phyloP scores from a whole-genome alignment of 176 grass and related monocot genomes.

The Tuctoria greenei region DNA sequence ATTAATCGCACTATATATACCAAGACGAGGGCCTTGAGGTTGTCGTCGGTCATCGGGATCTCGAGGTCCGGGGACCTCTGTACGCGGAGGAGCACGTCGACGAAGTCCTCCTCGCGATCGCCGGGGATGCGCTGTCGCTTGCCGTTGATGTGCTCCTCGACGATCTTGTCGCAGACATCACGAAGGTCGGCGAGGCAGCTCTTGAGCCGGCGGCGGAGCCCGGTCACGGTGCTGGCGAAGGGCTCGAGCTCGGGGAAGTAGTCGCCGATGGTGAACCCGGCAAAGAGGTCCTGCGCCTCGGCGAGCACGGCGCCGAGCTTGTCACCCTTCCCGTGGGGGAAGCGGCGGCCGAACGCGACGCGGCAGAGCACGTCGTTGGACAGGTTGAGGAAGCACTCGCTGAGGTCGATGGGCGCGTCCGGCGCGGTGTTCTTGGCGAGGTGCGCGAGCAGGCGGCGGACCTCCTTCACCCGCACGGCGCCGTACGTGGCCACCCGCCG shows the following conservation, averaged over 20 bases:
- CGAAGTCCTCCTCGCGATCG: slow-evolving; percentile 4
- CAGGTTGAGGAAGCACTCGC: slow-evolving; percentile 31
- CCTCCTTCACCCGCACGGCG: slow-evolving; percentile 25
- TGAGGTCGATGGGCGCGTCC: slow-evolving; percentile 1
- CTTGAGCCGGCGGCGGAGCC: slow-evolving; percentile 34
- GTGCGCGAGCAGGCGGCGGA: slow-evolving; percentile 37
- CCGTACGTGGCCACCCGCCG: slow-evolving; percentile 44
- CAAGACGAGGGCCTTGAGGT: slow-evolving; percentile 42
- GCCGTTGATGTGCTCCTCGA: slow-evolving; percentile 9
- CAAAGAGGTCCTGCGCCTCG: slow-evolving; percentile 31
- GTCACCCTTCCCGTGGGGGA: background rate
- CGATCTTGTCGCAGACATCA: slow-evolving; percentile 11
- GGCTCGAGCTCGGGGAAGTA: slow-evolving; percentile 38
- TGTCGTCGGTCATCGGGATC: slow-evolving; percentile 43
- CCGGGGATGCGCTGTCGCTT: slow-evolving; percentile 6
- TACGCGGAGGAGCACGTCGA: slow-evolving; percentile 44
- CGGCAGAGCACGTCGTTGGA: slow-evolving; percentile 46
- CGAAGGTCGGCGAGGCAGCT: slow-evolving; percentile 17
- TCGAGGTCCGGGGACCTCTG: slow-evolving; percentile 46
- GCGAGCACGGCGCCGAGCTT: slow-evolving; percentile 30
- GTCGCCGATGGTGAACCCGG: slow-evolving; percentile 29
- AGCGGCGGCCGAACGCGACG: slow-evolving; percentile 34
- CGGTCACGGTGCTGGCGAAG: background rate
- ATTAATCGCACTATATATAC: no score
- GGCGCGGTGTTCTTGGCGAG: slow-evolving; percentile 20